These are phyloP conservation scores for Alternaria burnsii DNA, from an alignment of 2,329 filamentous ascomycete genomes.

Conservation along the genomic window DNA sequence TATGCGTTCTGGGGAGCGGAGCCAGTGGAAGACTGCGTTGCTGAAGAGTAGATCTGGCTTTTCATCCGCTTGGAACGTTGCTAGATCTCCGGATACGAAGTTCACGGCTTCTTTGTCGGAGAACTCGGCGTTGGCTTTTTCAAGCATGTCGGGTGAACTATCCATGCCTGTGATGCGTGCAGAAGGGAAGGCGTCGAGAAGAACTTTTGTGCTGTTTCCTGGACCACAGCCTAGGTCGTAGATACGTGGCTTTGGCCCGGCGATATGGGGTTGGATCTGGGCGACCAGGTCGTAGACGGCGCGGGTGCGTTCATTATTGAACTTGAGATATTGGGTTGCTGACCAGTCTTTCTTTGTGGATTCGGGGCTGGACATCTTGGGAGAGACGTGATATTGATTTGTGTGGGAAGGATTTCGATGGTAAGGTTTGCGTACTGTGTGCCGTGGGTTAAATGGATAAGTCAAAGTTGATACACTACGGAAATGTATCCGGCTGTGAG, in stretches of 20 bases:
- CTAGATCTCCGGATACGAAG: slow-evolving; percentile 60
- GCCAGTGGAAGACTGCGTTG: slow-evolving; percentile 69
- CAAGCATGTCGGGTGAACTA: slow-evolving; percentile 64
- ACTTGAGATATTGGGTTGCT: slow-evolving; percentile 66
- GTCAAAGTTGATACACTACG: not conserved
- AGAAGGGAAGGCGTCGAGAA: slow-evolving; percentile 58
- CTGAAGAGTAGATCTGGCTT: slow-evolving; percentile 57
- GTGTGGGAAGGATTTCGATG: not conserved
- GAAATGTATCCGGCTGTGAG: not conserved
- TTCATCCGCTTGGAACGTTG: slow-evolving; percentile 48
- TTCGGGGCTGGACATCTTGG: not conserved
- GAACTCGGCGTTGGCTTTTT: slow-evolving; percentile 52
- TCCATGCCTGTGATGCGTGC: slow-evolving; percentile 63
- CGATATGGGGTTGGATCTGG: slow-evolving; percentile 53
- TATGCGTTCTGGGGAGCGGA: slow-evolving; percentile 56
- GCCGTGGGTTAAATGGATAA: not conserved
- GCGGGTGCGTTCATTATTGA: slow-evolving; percentile 62
- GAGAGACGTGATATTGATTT: not conserved
- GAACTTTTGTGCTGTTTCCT: slow-evolving; percentile 64
- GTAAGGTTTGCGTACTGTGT: not conserved
- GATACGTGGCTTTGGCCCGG: slow-evolving; percentile 50
- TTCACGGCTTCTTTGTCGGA: slow-evolving; percentile 46
- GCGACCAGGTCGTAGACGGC: slow-evolving; percentile 63
- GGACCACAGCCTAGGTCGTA: slow-evolving; percentile 69
- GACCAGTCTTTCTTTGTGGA: slow-evolving; percentile 58